phyloP scores from a whole-genome alignment of 2,329 filamentous ascomycete species.

The Aspergillus sp. region DNA sequence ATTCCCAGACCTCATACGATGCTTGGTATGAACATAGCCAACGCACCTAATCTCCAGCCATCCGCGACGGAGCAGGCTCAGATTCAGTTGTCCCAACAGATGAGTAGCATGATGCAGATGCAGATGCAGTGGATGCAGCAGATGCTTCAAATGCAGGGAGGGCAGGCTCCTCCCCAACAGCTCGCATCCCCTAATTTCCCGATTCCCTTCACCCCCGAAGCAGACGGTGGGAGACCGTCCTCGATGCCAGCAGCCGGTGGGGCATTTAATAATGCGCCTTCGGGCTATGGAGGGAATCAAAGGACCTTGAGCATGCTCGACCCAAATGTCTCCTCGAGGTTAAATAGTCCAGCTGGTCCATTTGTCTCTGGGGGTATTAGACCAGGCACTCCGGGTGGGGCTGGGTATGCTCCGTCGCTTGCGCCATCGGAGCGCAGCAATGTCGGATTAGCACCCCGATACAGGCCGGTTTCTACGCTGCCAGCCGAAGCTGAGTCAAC shows the following conservation, averaged over 20 bases:
- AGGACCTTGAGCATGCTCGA: slow-evolving; percentile 85
- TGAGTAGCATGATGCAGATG: slow-evolving; percentile 88
- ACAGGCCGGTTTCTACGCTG: slow-evolving; percentile 79
- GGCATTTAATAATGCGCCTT: slow-evolving; percentile 21
- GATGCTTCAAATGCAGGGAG: slow-evolving; percentile 63
- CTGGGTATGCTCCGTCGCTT: slow-evolving; percentile 79
- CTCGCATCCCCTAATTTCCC: slow-evolving; percentile 26
- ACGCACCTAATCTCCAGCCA: slow-evolving; percentile 21
- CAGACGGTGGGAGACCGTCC: slow-evolving; percentile 45
- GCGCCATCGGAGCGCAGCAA: slow-evolving; percentile 96
- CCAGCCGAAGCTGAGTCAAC: slow-evolving; percentile 38
- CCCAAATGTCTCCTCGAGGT: slow-evolving; percentile 51
- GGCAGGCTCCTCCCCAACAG: slow-evolving; percentile 32
- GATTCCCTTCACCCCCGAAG: slow-evolving; percentile 24
- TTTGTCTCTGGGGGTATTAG: slow-evolving; percentile 28
- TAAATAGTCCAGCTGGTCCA: slow-evolving; percentile 35
- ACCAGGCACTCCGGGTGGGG: slow-evolving; percentile 26
- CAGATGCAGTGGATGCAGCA: slow-evolving; percentile 90
- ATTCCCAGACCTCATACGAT: slow-evolving; percentile 41
- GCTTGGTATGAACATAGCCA: slow-evolving; percentile 28
- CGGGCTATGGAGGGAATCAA: slow-evolving; percentile 33
- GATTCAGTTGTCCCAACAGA: slow-evolving; percentile 77
- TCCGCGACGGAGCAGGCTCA: slow-evolving; percentile 69
- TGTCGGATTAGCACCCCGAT: slow-evolving; percentile 82
- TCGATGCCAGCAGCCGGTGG: slow-evolving; percentile 45